Evolutionary conservation across 208 protist species (phyloP).

Genomic region (Trypanosoma melophagium): DNA sequence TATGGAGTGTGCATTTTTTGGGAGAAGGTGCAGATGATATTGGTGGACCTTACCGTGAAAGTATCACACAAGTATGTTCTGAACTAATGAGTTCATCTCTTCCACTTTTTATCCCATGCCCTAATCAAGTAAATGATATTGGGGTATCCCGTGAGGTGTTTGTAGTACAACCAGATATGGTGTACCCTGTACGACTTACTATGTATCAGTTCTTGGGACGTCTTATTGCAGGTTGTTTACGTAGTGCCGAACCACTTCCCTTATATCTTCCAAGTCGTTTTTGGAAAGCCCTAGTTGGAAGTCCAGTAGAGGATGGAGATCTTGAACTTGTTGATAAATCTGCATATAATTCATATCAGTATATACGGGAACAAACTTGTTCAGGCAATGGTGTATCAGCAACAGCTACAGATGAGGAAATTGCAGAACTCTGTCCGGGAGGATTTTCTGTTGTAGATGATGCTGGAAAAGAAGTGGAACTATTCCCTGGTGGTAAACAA

Average conservation of each 20-base stretch:
- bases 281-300: constrained; percentile 92
- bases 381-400: constrained; percentile 3
- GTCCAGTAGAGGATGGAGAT: constrained; percentile 42
- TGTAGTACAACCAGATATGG: constrained; percentile 59
- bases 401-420: constrained; percentile 31
- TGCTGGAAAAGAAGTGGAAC: constrained; percentile 44
- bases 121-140: constrained; percentile 70
- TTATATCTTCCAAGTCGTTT: constrained; percentile 89
- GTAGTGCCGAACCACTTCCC: constrained; percentile 87
- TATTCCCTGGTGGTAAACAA: constrained; percentile 37
- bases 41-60: constrained; percentile 92
- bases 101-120: constrained; percentile 84
- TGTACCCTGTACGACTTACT: constrained; percentile 38
- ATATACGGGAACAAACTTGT: constrained; percentile 38
- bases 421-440: constrained; percentile 59
- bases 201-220: constrained; percentile 92
- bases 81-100: constrained; percentile 86
- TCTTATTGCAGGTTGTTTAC: constrained; percentile 94
- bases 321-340: constrained; percentile 57
- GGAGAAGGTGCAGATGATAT: constrained; percentile 93
- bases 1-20: constrained; percentile 86
- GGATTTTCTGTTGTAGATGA: constrained; percentile 70
- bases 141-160: constrained; percentile 84
- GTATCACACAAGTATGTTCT: constrained; percentile 84
- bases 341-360: constrained; percentile 57